Evolutionary conservation across 768 basidiomycete genomes (phyloP).

Genomic region (Naganishia vaughanmartiniae): DNA sequence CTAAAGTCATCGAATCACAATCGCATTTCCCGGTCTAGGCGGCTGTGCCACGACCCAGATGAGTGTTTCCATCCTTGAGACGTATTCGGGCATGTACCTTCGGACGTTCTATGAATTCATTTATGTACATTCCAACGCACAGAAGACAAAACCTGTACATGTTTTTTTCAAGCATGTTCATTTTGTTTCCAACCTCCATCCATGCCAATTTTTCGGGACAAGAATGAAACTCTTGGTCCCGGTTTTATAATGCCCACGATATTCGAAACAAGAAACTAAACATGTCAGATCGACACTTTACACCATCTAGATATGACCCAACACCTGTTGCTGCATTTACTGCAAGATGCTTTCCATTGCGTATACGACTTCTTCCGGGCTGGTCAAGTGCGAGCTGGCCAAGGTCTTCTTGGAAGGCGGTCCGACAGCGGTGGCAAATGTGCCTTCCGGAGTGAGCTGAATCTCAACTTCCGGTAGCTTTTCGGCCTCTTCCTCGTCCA

Average conservation of each 20-base stretch:
- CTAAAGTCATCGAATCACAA: too few relatives aligned
- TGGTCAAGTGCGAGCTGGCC: slow-evolving; percentile 87
- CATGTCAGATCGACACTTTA: not conserved
- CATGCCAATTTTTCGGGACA: not conserved
- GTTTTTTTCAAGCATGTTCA: too few relatives aligned
- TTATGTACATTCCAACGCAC: not conserved
- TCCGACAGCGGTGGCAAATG: slow-evolving; percentile 93
- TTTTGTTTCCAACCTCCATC: not conserved
- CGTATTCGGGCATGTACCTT: not conserved
- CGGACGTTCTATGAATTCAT: slow-evolving; percentile 3
- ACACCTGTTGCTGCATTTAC: slow-evolving; percentile 4
- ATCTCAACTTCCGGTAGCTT: slow-evolving; percentile 60
- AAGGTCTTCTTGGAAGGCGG: slow-evolving; percentile 79
- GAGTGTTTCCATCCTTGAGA: too few relatives aligned
- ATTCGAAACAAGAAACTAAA: not conserved
- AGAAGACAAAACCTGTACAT: not conserved
- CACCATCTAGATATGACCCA: not conserved
- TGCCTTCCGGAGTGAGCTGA: slow-evolving; percentile 63
- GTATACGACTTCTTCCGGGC: slow-evolving; percentile 57
- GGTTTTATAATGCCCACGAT: not conserved
- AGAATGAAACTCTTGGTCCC: not conserved
- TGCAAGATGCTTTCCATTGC: slow-evolving; percentile 27
- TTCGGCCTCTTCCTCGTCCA: slow-evolving; percentile 49
- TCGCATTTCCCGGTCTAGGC: too few relatives aligned
- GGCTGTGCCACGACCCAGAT: too few relatives aligned